These are phyloP conservation scores for Crassisporium funariophilum DNA, from an alignment of 768 basidiomycete genomes.

Conservation along the genomic window DNA sequence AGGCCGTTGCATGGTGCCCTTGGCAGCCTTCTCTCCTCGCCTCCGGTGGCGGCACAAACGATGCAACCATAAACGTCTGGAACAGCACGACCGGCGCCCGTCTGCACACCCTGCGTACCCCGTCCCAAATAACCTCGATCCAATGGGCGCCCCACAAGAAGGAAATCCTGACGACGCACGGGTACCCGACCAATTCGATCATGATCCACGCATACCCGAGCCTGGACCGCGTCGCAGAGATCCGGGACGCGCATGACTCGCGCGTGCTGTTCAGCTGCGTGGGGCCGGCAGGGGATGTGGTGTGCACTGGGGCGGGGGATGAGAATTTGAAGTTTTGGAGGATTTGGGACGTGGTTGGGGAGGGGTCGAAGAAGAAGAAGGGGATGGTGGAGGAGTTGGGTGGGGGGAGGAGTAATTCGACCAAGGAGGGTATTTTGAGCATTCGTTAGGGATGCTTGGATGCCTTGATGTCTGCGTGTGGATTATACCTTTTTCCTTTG, in stretches of 20 bases:
- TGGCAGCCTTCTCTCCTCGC: conserved; percentile 94
- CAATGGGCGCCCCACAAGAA: conserved; percentile 87
- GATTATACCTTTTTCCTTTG: neutral
- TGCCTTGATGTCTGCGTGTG: neutral
- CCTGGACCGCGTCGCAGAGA: conserved; percentile 77
- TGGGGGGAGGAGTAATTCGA: conserved; percentile 46
- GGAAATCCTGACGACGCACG: conserved; percentile 91
- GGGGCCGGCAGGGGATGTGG: conserved; percentile 87
- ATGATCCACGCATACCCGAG: conserved; percentile 87
- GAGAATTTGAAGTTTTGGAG: conserved; percentile 98
- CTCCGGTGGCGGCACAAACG: conserved; percentile 92
- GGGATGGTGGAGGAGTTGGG: conserved; percentile 40
- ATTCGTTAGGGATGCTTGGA: conserved; percentile 35
- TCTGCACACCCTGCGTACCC: conserved; percentile 82
- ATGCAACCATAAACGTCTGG: conserved; percentile 90
- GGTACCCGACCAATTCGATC: conserved; percentile 86
- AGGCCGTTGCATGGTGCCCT: conserved; percentile 97
- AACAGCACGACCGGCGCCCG: conserved; percentile 91
- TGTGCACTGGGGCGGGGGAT: conserved; percentile 91
- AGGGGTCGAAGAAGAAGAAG: conserved; percentile 51
- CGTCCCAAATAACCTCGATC: conserved; percentile 90
- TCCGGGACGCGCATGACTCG: conserved; percentile 91
- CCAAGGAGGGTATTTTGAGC: conserved; percentile 50
- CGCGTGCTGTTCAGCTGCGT: conserved; percentile 85
- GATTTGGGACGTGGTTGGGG: conserved; percentile 67